Evolutionary conservation across 2,329 filamentous ascomycete genomes (phyloP), one percentile per base, ranked within the genome.

Genomic region (Diaporthe ilicicola): DNA sequence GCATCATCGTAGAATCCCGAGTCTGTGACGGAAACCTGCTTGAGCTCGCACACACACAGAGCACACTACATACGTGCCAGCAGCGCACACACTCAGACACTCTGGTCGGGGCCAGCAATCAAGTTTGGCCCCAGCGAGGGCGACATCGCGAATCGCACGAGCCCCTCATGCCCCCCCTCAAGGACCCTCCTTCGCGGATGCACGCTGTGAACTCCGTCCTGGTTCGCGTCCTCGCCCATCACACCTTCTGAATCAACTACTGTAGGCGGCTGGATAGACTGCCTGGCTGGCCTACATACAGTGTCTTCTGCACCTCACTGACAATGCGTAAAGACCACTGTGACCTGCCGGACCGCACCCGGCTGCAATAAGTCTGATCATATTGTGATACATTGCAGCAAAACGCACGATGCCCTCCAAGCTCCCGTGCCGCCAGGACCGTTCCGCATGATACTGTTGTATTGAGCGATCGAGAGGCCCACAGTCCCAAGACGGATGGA

Each of bases 381-480:
- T 64, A 64, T 64, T 34, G 56, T 48, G 27, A 32, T 62, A 22
- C 56, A 62, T 34, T 32, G 27, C 56, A 62, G 39, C 27, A 34
- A 34, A 15, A 19, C 42, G 27, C 42, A 34, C 56, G 56, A 48
- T 48, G 32, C 29, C 32, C n/a, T 19, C 12, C 42, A 24, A 39
- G 42, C 42, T 62, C 56, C 59, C 59, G 59, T 34, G 48, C 56
- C 59, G 59, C 59, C 59, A 48, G 59, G 59, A 62, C 59, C 56
- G 59, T 62, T 62, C 59, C 59, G 59, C 59, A 48, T 62, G 42
- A 34, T 15, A 62, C 59, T 62, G 59, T 62, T n/a, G 59, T 62
- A 62, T 62, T 12, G 6, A 37, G 27, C 59, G 59, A 64, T 50
- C 29, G 9, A 34, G 59, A 62, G 42, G 32, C 59, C 59, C 44